Conservation (phyloP, 257 asterid genomes). For the Pogostemon cablin region DNA sequence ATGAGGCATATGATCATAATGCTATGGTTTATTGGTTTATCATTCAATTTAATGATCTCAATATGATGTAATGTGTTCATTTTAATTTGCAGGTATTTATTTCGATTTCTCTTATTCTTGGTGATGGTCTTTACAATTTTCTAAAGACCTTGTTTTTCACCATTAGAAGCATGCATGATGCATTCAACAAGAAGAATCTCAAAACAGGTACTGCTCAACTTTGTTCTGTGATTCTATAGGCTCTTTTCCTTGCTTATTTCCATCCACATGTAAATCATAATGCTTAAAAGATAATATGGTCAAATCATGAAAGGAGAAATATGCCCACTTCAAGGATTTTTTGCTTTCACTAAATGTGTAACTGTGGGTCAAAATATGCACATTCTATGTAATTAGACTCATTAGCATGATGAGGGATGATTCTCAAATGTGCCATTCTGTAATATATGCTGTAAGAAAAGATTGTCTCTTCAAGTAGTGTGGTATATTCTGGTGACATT, state of each 20-base stretch:
- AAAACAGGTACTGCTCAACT: slow-evolving; percentile 39
- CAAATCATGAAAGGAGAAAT: slow-evolving; percentile 9
- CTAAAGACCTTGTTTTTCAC: slow-evolving; percentile 62
- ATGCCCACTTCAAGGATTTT: slow-evolving; percentile 20
- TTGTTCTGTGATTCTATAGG: slow-evolving; percentile 14
- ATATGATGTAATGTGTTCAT: neutral
- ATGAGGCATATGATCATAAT: neutral
- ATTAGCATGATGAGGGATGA: neutral
- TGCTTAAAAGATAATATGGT: slow-evolving; percentile 17
- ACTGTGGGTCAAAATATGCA: slow-evolving; percentile 15
- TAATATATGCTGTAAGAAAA: too few relatives aligned
- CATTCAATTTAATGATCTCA: neutral
- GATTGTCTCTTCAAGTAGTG: neutral
- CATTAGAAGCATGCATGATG: slow-evolving; percentile 39
- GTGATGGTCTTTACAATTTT: slow-evolving; percentile 88
- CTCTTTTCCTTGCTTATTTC: slow-evolving; percentile 9
- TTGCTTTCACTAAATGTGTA: neutral
- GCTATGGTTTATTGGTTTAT: neutral
- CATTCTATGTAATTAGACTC: slow-evolving; percentile 1
- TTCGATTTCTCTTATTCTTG: slow-evolving; percentile 80
- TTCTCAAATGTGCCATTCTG: neutral
- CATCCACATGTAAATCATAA: neutral
- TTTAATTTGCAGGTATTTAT: slow-evolving; percentile 66
- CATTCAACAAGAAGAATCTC: slow-evolving; percentile 42
- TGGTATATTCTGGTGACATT: slow-evolving; percentile 14